phyloP scores from a whole-genome alignment of 164 flowering plant species.

The Kalanchoe fedtschenkoi region DNA sequence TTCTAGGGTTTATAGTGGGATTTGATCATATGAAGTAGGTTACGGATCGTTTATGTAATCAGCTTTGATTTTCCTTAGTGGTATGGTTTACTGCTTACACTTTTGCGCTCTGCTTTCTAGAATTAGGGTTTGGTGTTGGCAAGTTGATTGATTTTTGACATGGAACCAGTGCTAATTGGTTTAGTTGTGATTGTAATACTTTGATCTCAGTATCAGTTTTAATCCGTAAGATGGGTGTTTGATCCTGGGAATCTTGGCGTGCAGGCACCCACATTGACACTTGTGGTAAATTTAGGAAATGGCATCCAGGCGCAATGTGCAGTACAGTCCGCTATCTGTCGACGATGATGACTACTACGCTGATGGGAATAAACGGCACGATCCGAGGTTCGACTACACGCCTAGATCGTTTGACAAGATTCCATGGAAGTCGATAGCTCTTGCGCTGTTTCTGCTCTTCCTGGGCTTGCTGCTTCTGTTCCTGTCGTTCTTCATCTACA shows the following conservation, averaged over 20 bases:
- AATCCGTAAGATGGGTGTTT: not conserved
- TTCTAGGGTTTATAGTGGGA: not conserved
- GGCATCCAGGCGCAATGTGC: slow-evolving; percentile 48
- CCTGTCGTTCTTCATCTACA: slow-evolving; percentile 58
- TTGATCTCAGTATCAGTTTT: too few relatives aligned
- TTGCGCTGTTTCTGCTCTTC: slow-evolving; percentile 64
- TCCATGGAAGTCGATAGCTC: slow-evolving; percentile 83
- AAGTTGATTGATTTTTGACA: too few relatives aligned
- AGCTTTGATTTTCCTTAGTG: too few relatives aligned
- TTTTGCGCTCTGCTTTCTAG: too few relatives aligned
- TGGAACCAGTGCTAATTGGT: too few relatives aligned
- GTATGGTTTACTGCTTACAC: too few relatives aligned
- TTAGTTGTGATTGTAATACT: too few relatives aligned
- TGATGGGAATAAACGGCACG: slow-evolving; percentile 16
- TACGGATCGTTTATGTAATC: too few relatives aligned
- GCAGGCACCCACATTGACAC: not conserved
- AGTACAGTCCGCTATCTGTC: slow-evolving; percentile 38
- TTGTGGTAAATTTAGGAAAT: slow-evolving; percentile 14
- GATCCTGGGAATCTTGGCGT: not conserved
- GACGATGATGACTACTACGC: slow-evolving; percentile 33
- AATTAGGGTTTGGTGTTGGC: too few relatives aligned
- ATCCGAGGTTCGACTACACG: slow-evolving; percentile 68
- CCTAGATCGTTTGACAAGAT: slow-evolving; percentile 55
- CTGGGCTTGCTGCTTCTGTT: slow-evolving; percentile 64
- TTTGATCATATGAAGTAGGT: too few relatives aligned